phyloP scores from a whole-genome alignment of 2,329 filamentous ascomycete genomes.

The Emergomyces orientalis region DNA sequence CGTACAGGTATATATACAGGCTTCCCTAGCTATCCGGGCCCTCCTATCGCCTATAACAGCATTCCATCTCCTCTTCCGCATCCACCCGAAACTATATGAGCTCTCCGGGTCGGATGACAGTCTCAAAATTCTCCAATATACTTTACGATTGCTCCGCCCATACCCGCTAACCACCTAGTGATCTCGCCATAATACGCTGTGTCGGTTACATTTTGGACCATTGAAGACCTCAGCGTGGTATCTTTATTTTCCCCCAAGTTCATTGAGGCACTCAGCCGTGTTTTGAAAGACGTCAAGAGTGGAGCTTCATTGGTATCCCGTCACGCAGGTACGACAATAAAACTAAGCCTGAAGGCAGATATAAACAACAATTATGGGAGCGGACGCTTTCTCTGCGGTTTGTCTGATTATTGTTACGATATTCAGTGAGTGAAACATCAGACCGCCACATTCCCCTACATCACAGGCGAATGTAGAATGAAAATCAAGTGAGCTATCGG shows the following conservation, averaged over 20 bases:
- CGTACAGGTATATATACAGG: neutral
- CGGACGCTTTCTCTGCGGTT: slow-evolving; percentile 30
- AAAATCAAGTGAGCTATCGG: neutral
- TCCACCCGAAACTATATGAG: neutral
- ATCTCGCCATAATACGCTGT: neutral
- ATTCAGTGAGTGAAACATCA: slow-evolving; percentile 30
- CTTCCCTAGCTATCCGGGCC: neutral
- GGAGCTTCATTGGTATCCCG: neutral
- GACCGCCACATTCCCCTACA: neutral
- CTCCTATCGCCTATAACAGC: neutral
- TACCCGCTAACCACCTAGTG: neutral
- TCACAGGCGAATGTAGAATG: neutral
- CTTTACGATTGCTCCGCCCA: neutral
- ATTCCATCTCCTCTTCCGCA: neutral
- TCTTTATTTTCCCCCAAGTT: neutral
- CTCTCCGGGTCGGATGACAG: neutral
- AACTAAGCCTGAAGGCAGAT: neutral
- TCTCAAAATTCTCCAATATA: neutral
- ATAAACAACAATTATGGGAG: slow-evolving; percentile 14
- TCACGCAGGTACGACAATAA: neutral
- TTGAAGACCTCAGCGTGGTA: neutral
- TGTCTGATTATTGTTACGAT: slow-evolving; percentile 40
- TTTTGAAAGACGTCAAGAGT: neutral
- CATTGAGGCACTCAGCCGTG: neutral
- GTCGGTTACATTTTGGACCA: neutral